Conservation (phyloP, 2,329 filamentous ascomycete genomes). For the Penicillium sp. region DNA sequence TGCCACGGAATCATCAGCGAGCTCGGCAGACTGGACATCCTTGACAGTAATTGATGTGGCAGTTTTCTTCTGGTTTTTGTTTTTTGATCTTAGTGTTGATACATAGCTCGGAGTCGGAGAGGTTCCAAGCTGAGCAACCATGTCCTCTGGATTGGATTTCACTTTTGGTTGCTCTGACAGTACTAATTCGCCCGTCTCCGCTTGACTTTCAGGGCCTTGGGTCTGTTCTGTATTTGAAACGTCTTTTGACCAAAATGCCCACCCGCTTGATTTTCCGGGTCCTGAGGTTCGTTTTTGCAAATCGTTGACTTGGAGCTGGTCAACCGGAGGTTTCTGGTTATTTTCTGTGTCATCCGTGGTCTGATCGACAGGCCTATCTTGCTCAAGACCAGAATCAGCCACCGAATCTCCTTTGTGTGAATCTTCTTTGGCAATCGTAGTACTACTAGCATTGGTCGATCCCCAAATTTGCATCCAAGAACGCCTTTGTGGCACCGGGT, state of each 20-base stretch:
- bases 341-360: constrained; percentile 18
- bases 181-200: constrained; percentile 19
- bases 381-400: constrained; percentile 12
- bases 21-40: constrained; percentile 15
- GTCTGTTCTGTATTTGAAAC: constrained; percentile 22
- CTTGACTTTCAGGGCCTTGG: constrained; percentile 12
- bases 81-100: constrained; percentile 16
- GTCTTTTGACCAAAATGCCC: constrained; percentile 42
- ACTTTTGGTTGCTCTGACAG: constrained; percentile 18
- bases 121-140: constrained; percentile 14
- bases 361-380: constrained; percentile 15
- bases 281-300: constrained; percentile 21
- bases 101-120: constrained; percentile 17
- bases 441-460: constrained; percentile 24
- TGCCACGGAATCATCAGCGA: constrained; percentile 20
- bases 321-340: constrained; percentile 20
- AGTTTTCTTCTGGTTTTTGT: constrained; percentile 22
- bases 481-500: constrained; percentile 29
- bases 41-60: constrained; percentile 21
- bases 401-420: constrained; percentile 15
- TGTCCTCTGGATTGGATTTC: constrained; percentile 14
- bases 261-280: constrained; percentile 31
- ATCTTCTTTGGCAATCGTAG: constrained; percentile 25
- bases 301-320: constrained; percentile 17
- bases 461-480: constrained; percentile 46